Evolutionary conservation across 352 stramenopile genomes (phyloP), one percentile per base, ranked within the genome.

Genomic region (Globisporangium abappressorium): DNA sequence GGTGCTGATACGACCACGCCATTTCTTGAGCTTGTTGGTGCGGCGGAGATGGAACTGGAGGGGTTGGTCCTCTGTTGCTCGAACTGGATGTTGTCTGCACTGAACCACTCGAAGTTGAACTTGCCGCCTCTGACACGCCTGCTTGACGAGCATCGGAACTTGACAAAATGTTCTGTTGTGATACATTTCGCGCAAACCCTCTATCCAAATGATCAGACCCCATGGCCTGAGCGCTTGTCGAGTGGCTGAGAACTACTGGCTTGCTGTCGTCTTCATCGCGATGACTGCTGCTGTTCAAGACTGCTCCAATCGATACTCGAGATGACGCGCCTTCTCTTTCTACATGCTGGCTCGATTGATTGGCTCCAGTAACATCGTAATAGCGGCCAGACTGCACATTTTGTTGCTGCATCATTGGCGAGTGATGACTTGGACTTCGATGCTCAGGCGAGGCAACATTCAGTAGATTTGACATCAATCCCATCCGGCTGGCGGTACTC

Each of bases 381-480:
- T 82, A 85, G n/a, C 66, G 71, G 66, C 26, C 56, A n/a, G 73
- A 9, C 51, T 78, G 77, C 41, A 73, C 62, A 55, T 82, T 74
- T 12, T 78, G 80, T 58, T 85, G 77, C 33, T 78, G 73, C 56
- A 82, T 74, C 51, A 82, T 66, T 1, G 82, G 73, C 38, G 81
- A 89, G 43, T 85, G 74, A 9, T 78, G 77, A 2, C 70, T 75
- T 20, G 70, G 66, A 51, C 68, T 72, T 22, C 56, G 57, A 38
- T 77, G 68, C 33, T 92, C 84, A n/a, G 82, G 78, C 8, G 83
- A 89, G 2, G 81, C 71, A 3, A 90, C 81, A 69, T 92, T 94
- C 15, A 94, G 70, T n/a, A 94, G 69, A 43, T 82, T 94, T 12
- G 82, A 81, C 85, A 94, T 94, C 41, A 91, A 73, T 8, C 79